Evolutionary conservation across 805 yeast genomes (phyloP).

Genomic region (Zygosaccharomyces kombuchaensis): DNA sequence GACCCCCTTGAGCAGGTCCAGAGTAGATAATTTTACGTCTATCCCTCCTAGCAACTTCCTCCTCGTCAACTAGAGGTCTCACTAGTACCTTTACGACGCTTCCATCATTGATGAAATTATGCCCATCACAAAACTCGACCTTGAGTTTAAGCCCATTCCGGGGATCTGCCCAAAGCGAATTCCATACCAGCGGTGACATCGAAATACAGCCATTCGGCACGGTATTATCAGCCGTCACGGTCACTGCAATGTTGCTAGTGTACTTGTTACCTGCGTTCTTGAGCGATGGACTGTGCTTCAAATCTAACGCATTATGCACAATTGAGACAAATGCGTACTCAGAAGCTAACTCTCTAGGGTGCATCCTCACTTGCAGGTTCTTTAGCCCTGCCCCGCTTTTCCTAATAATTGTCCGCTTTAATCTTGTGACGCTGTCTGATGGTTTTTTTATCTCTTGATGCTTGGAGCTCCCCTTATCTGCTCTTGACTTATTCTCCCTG

Average conservation of each 20-base stretch:
- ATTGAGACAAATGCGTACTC: slow-evolving; percentile 34
- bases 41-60: background rate
- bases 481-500: slow-evolving; percentile 38
- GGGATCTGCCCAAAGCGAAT: slow-evolving; percentile 41
- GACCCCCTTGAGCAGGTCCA: background rate
- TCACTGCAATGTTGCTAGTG: slow-evolving; percentile 23
- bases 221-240: slow-evolving; percentile 8
- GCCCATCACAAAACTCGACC: slow-evolving; percentile 38
- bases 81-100: slow-evolving; percentile 3
- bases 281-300: slow-evolving; percentile 30
- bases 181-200: slow-evolving; percentile 46
- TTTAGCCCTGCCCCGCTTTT: background rate
- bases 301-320: slow-evolving; percentile 20
- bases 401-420: slow-evolving; percentile 2
- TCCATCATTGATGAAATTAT: background rate
- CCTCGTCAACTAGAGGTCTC: slow-evolving; percentile 7
- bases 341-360: slow-evolving; percentile 9
- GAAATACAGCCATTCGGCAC: slow-evolving; percentile 31
- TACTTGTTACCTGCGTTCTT: slow-evolving; percentile 9
- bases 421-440: slow-evolving; percentile 3
- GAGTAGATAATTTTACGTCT: background rate
- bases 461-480: slow-evolving; percentile 12
- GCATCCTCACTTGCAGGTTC: slow-evolving; percentile 4
- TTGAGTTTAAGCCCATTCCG: slow-evolving; percentile 34
- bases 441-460: slow-evolving; percentile 22